A percentile compares a stretch with the other conserved stretches of the same genome.
These are phyloP conservation scores for Ambrosia trifida DNA, from an alignment of 129 eudicot genomes.

Conservation along the genomic window DNA sequence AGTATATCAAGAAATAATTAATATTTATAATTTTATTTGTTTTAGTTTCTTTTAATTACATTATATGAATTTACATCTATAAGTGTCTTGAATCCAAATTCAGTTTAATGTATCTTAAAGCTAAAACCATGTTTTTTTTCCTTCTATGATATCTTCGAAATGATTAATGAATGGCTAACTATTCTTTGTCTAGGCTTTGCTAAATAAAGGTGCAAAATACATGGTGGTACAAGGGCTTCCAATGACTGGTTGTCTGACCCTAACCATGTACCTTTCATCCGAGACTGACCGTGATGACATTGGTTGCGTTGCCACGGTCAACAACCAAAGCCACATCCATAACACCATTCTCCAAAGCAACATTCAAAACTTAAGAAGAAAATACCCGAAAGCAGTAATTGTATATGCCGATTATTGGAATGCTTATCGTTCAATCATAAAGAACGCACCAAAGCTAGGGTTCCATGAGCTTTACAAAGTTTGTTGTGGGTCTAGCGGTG, in stretches of 20 bases:
- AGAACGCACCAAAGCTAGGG: slow-evolving; percentile 51
- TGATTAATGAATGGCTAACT: no score
- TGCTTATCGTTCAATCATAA: slow-evolving; percentile 45
- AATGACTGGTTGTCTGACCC: slow-evolving; percentile 71
- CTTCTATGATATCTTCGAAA: no score
- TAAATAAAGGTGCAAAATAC: slow-evolving; percentile 70
- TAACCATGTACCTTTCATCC: slow-evolving; percentile 46
- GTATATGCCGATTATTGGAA: slow-evolving; percentile 69
- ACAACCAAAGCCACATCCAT: slow-evolving; percentile 53
- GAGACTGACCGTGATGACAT: slow-evolving; percentile 49
- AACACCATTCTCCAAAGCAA: slow-evolving; percentile 53
- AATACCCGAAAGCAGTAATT: slow-evolving; percentile 51
- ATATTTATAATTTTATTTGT: no score
- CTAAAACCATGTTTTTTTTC: no score
- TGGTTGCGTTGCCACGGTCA: slow-evolving; percentile 54
- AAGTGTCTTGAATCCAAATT: no score
- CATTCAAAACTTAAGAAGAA: slow-evolving; percentile 38
- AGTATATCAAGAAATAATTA: no score
- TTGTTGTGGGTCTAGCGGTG: slow-evolving; percentile 72
- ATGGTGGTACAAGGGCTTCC: slow-evolving; percentile 80
- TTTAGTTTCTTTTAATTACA: no score
- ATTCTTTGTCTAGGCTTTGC: slow-evolving; percentile 44
- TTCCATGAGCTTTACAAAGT: slow-evolving; percentile 59
- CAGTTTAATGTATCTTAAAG: no score
- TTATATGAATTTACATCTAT: no score